Base-by-base conservation (phyloP, 306 rosid genomes). In the Vachellia pachyceras region DNA sequence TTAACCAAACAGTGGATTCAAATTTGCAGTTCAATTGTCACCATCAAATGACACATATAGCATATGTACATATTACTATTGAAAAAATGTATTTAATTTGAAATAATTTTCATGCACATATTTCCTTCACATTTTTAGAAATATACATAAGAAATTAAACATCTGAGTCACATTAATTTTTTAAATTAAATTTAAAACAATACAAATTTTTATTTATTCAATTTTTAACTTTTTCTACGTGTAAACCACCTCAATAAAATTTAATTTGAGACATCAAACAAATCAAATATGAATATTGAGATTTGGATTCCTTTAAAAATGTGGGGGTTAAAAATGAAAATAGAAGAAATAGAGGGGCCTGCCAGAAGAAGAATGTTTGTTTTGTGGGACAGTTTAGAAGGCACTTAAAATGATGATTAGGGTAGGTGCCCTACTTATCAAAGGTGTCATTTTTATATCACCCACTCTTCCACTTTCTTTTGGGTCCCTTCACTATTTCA, bases 351-450 rank as follows among this genome's bases (percentile, higher is more conserved):
- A 85, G 36, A 11, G 81, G 85, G 75, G 37, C 83, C 83, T 78
- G 74, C 85, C 85, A 85, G 73, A 42, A 42, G 64, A 18, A 82
- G 85, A 81, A 85, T 77, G 83, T 42, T 3, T 42, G 46, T 42
- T 77, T 40, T 81, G 71, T 85, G 80, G 47, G 75, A 78, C 75
- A 68, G 78, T 64, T 78, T 82, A 76, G 82, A 78, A 81, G 80
- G 85, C 77, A 81, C 70, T 73, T 17, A 15, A 23, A 69, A 81
- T 77, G 77, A 81, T 85, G 78, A 77, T 85, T 82, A 85, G 83
- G 85, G 83, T 60, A 45, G 83, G 75, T 78, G 58, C 65, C 83
- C 83, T 85, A 68, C 85, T 73, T 68, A n/a, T n/a, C n/a, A 29
- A 29, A 29, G 33, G 33, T 29, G 33, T 29, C 33, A 29, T 29